phyloP scores from a whole-genome alignment of 2,329 filamentous ascomycete species.

The Paecilomyces variotii region DNA sequence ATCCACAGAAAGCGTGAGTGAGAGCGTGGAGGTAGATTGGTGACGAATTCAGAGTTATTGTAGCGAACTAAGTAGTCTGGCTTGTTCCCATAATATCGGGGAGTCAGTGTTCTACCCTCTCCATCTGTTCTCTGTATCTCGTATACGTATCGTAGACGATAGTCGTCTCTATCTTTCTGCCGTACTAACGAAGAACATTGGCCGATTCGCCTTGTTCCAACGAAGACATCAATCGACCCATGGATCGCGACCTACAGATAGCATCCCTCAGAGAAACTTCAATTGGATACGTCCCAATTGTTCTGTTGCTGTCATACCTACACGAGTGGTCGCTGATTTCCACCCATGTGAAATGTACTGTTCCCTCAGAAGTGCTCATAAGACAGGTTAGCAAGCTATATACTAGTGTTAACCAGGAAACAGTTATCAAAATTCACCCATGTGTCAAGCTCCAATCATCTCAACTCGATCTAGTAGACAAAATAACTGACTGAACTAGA shows the following conservation, averaged over 20 bases:
- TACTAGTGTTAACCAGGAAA: not conserved
- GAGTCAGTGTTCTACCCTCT: not conserved
- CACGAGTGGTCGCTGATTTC: not conserved
- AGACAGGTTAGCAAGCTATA: not conserved
- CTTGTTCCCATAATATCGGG: not conserved
- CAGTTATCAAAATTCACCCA: not conserved
- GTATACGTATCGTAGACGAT: not conserved
- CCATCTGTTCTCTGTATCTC: not conserved
- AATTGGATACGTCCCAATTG: not conserved
- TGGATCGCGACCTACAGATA: not conserved
- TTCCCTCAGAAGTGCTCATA: not conserved
- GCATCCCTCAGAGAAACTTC: not conserved
- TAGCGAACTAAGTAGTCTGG: not conserved
- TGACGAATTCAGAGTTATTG: not conserved
- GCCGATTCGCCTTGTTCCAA: not conserved
- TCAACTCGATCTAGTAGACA: not conserved
- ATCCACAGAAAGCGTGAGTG: not conserved
- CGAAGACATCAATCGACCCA: not conserved
- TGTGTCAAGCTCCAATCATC: not conserved
- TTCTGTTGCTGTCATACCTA: not conserved
- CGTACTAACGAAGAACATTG: not conserved
- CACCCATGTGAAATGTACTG: not conserved
- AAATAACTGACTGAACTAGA: not conserved
- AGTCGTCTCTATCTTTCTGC: not conserved
- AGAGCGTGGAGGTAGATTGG: not conserved